Evolutionary conservation across 768 basidiomycete genomes (phyloP).

Genomic region (Nidularia pulvinata): DNA sequence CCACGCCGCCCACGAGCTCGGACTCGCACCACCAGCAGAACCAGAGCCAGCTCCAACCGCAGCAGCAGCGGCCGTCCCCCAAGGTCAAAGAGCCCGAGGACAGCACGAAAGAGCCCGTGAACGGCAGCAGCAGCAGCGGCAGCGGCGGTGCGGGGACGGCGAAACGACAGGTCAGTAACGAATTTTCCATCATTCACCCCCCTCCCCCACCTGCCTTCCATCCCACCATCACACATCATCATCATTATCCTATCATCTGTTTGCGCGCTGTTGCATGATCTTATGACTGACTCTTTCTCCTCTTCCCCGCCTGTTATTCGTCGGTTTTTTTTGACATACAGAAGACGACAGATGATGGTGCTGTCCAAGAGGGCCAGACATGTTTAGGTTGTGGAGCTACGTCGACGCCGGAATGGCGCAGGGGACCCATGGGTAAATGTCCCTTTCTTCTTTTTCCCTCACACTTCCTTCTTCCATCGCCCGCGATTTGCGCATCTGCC

Average conservation of each 20-base stretch:
- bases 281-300: neutral
- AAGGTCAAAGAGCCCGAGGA: slow-evolving; percentile 8
- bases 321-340: slow-evolving; percentile 2
- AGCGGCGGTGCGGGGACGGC: no score
- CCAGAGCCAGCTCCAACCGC: no score
- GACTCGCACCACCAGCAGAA: no score
- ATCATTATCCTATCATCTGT: neutral
- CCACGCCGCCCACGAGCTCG: slow-evolving; percentile 2
- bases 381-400: slow-evolving; percentile 85
- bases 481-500: no score
- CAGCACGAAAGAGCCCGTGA: neutral
- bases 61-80: slow-evolving; percentile 1
- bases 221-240: neutral
- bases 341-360: slow-evolving; percentile 37
- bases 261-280: neutral
- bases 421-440: slow-evolving; percentile 75
- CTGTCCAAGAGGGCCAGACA: slow-evolving; percentile 61
- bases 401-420: slow-evolving; percentile 85
- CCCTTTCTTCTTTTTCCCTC: neutral
- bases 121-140: neutral
- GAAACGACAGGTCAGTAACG: slow-evolving; percentile 10
- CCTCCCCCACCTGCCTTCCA: neutral
- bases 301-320: neutral
- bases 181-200: neutral
- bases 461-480: no score